Evolutionary conservation across 2,329 filamentous ascomycete genomes (phyloP), one percentile per base, ranked within the genome.

Genomic region (Phyllachora maydis): DNA sequence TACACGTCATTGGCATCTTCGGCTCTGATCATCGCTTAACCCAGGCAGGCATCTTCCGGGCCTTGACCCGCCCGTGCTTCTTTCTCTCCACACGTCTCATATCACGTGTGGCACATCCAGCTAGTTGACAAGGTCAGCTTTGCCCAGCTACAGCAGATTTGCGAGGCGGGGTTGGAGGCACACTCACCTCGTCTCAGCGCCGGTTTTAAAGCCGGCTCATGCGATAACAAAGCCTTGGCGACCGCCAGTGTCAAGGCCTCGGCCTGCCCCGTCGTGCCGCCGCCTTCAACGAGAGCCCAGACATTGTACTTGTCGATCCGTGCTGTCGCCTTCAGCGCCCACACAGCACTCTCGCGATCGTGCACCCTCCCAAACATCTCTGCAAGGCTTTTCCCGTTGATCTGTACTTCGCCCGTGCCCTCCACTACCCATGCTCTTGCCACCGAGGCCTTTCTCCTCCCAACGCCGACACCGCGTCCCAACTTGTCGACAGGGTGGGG

Each of bases 41-140:
- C 88, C 90, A 98, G 39, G 88, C 66, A 30, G 85, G 85, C 69
- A 76, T 90, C 70, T 98, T 98, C 53, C 88, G 77, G 28, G 88
- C 85, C 65, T 98, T 98, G 54, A 91, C 52, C 42, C 81, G 79
- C 37, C 88, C 90, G 27, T 81, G 68, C 66, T 98, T 95, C 72
- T 98, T 98, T 48, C 88, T 85, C 56, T 98, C 88, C 36, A 98
- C 90, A 42, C 62, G 71, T 54, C 85, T 81, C 28, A 73, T 66
- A 55, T 98, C 85, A 42, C 85, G 75, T 24, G 83, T 90, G 33
- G 98, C 66, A 48, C 76, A 82, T 32, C 90, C 90, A 45, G 85
- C 88, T 98, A 47, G 27, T 31, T 32, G 28, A 30, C 19, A 22
- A 23, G 17, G 26, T 27, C 26, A 29, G 16, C 16, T 14, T 20